Conservation (phyloP, 257 asterid species). For the Forsythia suspensa region DNA sequence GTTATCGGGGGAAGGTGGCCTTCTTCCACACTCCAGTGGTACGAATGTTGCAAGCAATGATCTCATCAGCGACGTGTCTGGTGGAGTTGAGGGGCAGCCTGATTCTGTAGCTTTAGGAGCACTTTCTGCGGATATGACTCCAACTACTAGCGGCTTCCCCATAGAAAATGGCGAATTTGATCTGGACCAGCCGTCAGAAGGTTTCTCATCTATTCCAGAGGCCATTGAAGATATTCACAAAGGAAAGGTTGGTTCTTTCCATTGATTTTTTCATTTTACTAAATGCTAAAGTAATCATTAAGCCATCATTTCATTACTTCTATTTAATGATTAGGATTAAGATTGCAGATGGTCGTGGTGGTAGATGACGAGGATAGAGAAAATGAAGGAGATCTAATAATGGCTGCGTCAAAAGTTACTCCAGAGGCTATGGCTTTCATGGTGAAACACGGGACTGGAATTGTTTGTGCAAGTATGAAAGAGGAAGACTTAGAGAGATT, state of each 20-base stretch:
- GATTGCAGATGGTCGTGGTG: slow-evolving; percentile 87
- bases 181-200: slow-evolving; percentile 73
- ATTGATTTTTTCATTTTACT: slow-evolving; percentile 9
- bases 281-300: slow-evolving; percentile 4
- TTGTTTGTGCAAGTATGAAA: slow-evolving; percentile 96
- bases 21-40: slow-evolving; percentile 34
- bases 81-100: slow-evolving; percentile 57
- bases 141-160: slow-evolving; percentile 56
- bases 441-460: slow-evolving; percentile 96
- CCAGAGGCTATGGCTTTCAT: slow-evolving; percentile 97
- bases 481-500: slow-evolving; percentile 87
- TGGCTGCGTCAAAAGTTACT: slow-evolving; percentile 95
- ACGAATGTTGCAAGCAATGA: slow-evolving; percentile 33
- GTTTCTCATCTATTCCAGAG: slow-evolving; percentile 74
- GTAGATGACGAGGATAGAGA: slow-evolving; percentile 98
- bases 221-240: slow-evolving; percentile 86
- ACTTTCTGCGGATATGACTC: slow-evolving; percentile 65
- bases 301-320: background rate
- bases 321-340: background rate
- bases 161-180: slow-evolving; percentile 60
- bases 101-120: slow-evolving; percentile 61
- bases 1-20: slow-evolving; percentile 53
- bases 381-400: slow-evolving; percentile 94
- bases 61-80: slow-evolving; percentile 41
- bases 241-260: slow-evolving; percentile 64